Base-by-base conservation (phyloP, 2,329 filamentous ascomycete species). In the Didymella sp. region DNA sequence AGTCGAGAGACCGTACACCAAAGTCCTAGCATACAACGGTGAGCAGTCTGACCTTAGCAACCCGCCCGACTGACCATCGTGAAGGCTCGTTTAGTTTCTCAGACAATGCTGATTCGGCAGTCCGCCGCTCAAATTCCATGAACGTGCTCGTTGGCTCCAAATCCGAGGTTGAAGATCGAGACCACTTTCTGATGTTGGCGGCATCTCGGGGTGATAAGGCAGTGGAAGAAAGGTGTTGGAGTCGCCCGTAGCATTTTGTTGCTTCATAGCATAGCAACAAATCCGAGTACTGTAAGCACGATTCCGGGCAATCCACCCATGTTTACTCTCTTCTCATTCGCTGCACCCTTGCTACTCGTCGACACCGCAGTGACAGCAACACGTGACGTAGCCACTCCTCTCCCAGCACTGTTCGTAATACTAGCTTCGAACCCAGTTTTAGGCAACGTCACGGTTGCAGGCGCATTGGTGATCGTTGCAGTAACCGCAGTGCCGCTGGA, bases 401-500 rank as follows among this genome's bases (percentile, higher is more conserved):
- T 30, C 6, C 47, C 35, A 24, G 57, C 62, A 43, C 37, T 41
- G 6, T 54, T 28, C 3, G 70, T 72, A 24, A 62, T 46, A 22
- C 59, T 68, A 15, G 68, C 63, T 9, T 67, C 67, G 31, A 65
- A 68, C 4, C 63, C 67, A 8, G 62, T 63, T 47, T 47, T 61
- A 2, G 63, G 49, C 19, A 65, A 9, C 6, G 62, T 72, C n/a
- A 68, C 30, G 0, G 62, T 67, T 6, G 58, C 56, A 24, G 63
- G 62, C 24, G 58, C 62, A 17, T 63, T 47, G 13, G 68, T 63
- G 8, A 72, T 46, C 1, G 67, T 71, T 6, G 71, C 67, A 12
- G 62, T 69, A n/a, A 70, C 51, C 5, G 66, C 65, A 3, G 62
- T 66, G 22, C 69, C 70, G 35, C 67, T 72, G 4, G 68, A 68